Base-by-base conservation (phyloP, 1,284 basidiomycete species). In the Sanghuangporus weigelae region DNA sequence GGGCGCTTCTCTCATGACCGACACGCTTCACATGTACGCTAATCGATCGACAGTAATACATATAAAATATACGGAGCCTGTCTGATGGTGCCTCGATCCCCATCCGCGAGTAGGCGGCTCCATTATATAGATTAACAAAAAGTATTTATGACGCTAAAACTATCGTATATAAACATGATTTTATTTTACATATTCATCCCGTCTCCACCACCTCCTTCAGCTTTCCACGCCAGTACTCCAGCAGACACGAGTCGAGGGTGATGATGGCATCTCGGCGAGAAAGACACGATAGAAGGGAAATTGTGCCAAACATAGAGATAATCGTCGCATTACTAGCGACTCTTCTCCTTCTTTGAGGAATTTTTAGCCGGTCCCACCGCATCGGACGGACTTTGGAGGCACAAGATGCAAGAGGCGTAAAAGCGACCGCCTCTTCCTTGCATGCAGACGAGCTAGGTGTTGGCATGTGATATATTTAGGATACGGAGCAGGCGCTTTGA, bases 291-390 rank as follows among this genome's bases (percentile, higher is more conserved):
- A 19, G 46, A 39, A 51, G 31, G 38, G 49, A 51, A 36, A 40
- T 19, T n/a, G 21, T 7, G 58, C 50, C 58, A 60, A 51, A 51
- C 58, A 40, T 51, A 51, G 58, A 36, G 58, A 60, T 50, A 40
- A 60, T 51, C 48, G 35, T 51, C 58, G 58, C 19, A 31, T 50
- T 60, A 60, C 49, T 11, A 26, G 31, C 58, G 58, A 46, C 23
- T 60, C 38, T 42, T 40, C 58, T 23, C 35, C 53, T 54, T 54
- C 53, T 36, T 23, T 23, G 12, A 14, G 35, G n/a, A 35, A 26
- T 35, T 46, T 31, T 38, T 36, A 38, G 38, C 35, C 10, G 10
- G 16, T 16, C 44, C 46, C 7, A 10, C 23, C 36, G 2, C 0
- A 6, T 19, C 55, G 19, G 7, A 42, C 8, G 39, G 55, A 57